Base-by-base conservation (phyloP, 805 yeast species). In the Ogataea methanolica region DNA sequence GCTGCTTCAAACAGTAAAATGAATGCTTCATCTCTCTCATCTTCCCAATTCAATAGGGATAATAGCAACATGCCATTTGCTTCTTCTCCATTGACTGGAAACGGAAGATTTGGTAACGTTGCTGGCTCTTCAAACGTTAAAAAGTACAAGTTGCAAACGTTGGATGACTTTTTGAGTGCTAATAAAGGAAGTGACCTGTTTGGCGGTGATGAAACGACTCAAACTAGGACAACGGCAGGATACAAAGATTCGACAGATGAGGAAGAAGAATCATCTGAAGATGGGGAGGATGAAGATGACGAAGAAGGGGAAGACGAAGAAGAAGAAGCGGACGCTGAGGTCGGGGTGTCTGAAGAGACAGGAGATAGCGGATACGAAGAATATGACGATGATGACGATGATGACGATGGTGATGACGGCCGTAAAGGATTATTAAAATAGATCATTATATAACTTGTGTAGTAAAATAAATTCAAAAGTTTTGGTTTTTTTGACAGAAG, bases 131-230 rank as follows among this genome's bases (percentile, higher is more conserved):
- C 50, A 6, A 52, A 57, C 17, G 55, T 57, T 31, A 69, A 65
- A 52, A 73, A 70, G 45, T 83, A 80, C 57, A 76, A 79, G 49
- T 65, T 86, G 36, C 96, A 88, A 62, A 85, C 91, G 48, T 68
- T 91, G 48, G 97, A 91, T 59, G 98, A 91, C 51, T 91, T 91
- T 62, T 82, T 91, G 38, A 56, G 38, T 19, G 45, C 23, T 33
- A 51, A 46, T 21, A 42, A 44, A 11, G 38, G 43, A 55, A 85
- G 78, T 2, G 67, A 76, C 14, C 66, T 72, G 17, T n/a, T 56
- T 59, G 44, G 69, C 50, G 49, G 70, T 54, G 48, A 39, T 36
- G 60, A 47, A 7, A 56, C 50, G n/a, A 42, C 42, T n/a, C 49
- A 47, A 22, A 52, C 43, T 3, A 57, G 53, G n/a, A 31, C 51